Percentiles rank a stretch among this genome's conserved stretches.
Conservation (phyloP, 2,329 filamentous ascomycete genomes). For the Trichophyton schoenleinii region DNA sequence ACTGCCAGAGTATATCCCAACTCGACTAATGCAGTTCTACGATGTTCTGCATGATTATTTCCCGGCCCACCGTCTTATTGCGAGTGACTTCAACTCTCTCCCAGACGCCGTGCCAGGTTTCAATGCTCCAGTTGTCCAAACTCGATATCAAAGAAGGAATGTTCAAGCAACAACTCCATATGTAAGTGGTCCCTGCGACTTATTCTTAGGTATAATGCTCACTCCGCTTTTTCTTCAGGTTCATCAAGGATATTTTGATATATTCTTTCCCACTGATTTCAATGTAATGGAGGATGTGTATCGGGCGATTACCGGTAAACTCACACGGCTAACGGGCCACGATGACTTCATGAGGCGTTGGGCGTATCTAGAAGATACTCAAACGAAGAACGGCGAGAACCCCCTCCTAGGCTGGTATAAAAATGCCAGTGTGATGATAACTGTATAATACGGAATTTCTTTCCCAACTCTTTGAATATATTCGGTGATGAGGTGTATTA, state of each 20-base stretch:
- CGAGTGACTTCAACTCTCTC: constrained; percentile 79
- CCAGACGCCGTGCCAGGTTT: constrained; percentile 72
- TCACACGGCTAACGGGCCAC: constrained; percentile 74
- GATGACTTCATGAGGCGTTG: constrained; percentile 83
- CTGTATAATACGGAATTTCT: constrained; percentile 44
- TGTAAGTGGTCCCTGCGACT: constrained; percentile 43
- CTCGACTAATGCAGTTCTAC: constrained; percentile 91
- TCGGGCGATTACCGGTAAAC: constrained; percentile 78
- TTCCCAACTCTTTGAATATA: not conserved
- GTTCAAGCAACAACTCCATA: constrained; percentile 83
- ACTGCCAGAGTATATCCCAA: constrained; percentile 83
- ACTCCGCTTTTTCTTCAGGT: constrained; percentile 45
- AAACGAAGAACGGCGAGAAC: constrained; percentile 84
- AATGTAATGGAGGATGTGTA: constrained; percentile 83
- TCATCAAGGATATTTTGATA: constrained; percentile 97
- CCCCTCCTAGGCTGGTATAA: constrained; percentile 85
- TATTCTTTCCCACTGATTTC: constrained; percentile 96
- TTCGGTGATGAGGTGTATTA: not conserved
- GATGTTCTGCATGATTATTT: constrained; percentile 80
- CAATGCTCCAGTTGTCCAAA: constrained; percentile 94
- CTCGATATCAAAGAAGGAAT: constrained; percentile 71
- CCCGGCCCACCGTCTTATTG: constrained; percentile 74
- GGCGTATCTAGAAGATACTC: constrained; percentile 81
- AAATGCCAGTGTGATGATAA: constrained; percentile 87
- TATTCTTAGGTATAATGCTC: not conserved